Evolutionary conservation across 2,329 filamentous ascomycete species (phyloP).

Genomic region (Microsporum ferrugineum): DNA sequence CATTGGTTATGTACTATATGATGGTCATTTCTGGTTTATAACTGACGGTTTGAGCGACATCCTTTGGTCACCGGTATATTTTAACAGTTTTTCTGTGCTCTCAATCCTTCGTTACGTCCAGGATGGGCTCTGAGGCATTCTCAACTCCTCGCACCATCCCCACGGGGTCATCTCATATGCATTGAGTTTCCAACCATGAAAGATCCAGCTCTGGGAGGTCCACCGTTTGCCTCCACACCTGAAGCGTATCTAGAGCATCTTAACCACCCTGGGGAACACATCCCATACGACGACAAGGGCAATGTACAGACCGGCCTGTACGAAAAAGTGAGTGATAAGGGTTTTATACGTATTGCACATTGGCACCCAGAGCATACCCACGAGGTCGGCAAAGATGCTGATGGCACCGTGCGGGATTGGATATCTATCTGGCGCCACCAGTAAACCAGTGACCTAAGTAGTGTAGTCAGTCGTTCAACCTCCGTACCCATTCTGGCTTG

Average conservation of each 20-base stretch:
- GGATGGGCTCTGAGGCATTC: conserved; percentile 47
- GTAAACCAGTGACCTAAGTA: conserved; percentile 9
- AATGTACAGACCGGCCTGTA: conserved; percentile 40
- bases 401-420: conserved; percentile 32
- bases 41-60: neutral
- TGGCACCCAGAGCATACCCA: conserved; percentile 49
- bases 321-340: conserved; percentile 30
- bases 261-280: conserved; percentile 53
- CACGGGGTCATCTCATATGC: conserved; percentile 45
- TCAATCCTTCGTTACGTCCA: conserved; percentile 44
- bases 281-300: conserved; percentile 49
- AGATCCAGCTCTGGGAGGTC: conserved; percentile 52
- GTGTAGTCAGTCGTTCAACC: neutral
- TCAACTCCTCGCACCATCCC: conserved; percentile 40
- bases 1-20: neutral
- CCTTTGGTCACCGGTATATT: neutral
- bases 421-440: conserved; percentile 35
- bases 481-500: neutral
- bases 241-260: conserved; percentile 63
- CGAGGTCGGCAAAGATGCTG: conserved; percentile 38
- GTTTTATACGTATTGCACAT: conserved; percentile 40
- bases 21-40: neutral
- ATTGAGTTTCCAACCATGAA: conserved; percentile 73
- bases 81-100: conserved; percentile 50
- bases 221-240: conserved; percentile 59